A percentile compares a stretch with the other conserved stretches of the same genome.
Evolutionary conservation across 2,329 filamentous ascomycete genomes (phyloP).

Genomic region (Orbilia brochopaga): DNA sequence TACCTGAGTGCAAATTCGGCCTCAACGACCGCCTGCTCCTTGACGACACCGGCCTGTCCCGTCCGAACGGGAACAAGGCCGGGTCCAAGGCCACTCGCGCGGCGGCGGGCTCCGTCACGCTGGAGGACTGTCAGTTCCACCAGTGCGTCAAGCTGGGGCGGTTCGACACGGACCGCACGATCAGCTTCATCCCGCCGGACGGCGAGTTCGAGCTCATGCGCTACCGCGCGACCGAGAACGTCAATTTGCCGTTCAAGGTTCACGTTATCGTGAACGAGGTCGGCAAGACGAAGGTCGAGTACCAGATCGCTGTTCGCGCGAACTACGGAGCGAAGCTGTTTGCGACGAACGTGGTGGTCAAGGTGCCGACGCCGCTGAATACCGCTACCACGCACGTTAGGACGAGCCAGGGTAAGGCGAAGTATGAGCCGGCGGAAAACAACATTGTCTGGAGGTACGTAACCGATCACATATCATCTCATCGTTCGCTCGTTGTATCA

Average conservation of each 20-base stretch:
- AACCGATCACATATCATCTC: not conserved
- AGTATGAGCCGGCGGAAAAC: slow-evolving; percentile 97
- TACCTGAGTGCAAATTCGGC: slow-evolving; percentile 98
- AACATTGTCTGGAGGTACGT: slow-evolving; percentile 91
- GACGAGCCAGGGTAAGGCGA: slow-evolving; percentile 93
- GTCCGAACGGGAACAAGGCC: slow-evolving; percentile 76
- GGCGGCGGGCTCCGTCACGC: slow-evolving; percentile 89
- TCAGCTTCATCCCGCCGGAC: slow-evolving; percentile 94
- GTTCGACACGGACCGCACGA: slow-evolving; percentile 95
- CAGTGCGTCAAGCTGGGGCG: slow-evolving; percentile 97
- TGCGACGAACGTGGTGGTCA: slow-evolving; percentile 91
- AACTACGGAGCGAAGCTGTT: slow-evolving; percentile 97
- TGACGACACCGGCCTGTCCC: slow-evolving; percentile 73
- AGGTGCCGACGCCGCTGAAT: slow-evolving; percentile 94
- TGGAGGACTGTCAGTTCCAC: slow-evolving; percentile 98
- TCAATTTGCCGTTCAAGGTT: slow-evolving; percentile 97
- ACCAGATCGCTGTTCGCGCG: slow-evolving; percentile 94
- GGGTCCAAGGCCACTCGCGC: slow-evolving; percentile 89
- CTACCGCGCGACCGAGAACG: slow-evolving; percentile 96
- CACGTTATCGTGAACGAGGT: slow-evolving; percentile 98
- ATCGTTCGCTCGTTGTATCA: not conserved
- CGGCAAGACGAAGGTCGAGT: slow-evolving; percentile 96
- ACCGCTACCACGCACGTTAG: slow-evolving; percentile 92
- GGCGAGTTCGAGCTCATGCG: slow-evolving; percentile 99
- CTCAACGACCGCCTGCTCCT: slow-evolving; percentile 92